Base-by-base conservation (phyloP, 2,329 filamentous ascomycete species). In the Aureobasidium melanogenum region DNA sequence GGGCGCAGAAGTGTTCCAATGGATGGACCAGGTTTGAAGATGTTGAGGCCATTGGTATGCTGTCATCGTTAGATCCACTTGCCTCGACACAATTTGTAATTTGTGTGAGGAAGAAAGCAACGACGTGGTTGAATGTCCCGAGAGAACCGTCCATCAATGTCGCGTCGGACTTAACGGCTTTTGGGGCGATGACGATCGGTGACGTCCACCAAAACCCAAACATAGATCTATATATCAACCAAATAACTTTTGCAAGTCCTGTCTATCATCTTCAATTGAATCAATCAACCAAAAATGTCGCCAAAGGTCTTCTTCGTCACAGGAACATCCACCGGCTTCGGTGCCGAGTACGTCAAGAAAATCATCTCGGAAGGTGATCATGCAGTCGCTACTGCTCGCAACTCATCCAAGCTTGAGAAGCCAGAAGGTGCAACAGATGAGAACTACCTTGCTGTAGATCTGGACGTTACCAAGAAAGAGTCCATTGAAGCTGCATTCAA, bases 401-500 rank as follows among this genome's bases (percentile, higher is more conserved):
- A 77, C 66, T 72, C 71, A n/a, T 73, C 74, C n/a, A 75, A 75
- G 56, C 67, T 78, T 5, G 70, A 70, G 7, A 72, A 72, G 32
- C 69, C 73, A 30, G 65, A 69, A n/a, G 70, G 73, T 36, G 70
- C 74, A 2, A 75, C 74, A 39, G 73, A 78, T 36, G 72, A 75
- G 47, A 83, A 82, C 65, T 77, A 77, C 63, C 72, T 84, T 2
- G 66, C 79, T 2, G 64, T 79, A 2, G 75, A 79, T 15, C 76
- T 84, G 15, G 82, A 86, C 65, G 82, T 85, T 0, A 80, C 78
- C 0, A 69, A 72, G 43, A 61, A 69, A 22, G 59, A 62, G 1
- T 77, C 80, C 2, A 78, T 83, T 58, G 69, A 77, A 34, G 71
- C 70, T 8, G 78, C 78, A 1, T 78, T 82, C 64, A 71, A 77